These are phyloP conservation scores for Neofusicoccum ribis DNA, from an alignment of 2,329 filamentous ascomycete species.

Conservation along the genomic window DNA sequence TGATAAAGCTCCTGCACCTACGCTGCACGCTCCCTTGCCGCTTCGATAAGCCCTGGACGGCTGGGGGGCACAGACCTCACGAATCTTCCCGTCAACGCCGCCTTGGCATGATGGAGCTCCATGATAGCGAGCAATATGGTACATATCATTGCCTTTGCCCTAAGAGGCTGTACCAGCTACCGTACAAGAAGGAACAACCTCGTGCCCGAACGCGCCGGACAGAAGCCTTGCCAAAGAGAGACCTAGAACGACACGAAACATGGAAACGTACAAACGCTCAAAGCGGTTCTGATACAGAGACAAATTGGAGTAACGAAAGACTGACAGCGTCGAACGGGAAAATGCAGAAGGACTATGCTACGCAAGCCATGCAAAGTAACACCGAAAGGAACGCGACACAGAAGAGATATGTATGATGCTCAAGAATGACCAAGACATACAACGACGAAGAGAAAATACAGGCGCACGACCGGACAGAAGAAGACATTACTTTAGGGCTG, in stretches of 20 bases:
- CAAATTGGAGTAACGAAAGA: background rate
- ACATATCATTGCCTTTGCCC: constrained; percentile 2
- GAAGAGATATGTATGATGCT: background rate
- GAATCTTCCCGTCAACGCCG: too few relatives aligned
- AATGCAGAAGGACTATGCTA: constrained; percentile 9
- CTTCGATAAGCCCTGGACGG: background rate
- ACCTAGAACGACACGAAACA: background rate
- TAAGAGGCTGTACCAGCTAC: background rate
- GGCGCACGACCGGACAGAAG: background rate
- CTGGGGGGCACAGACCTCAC: constrained; percentile 2
- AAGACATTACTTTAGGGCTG: constrained; percentile 9
- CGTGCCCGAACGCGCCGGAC: background rate
- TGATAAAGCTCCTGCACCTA: background rate
- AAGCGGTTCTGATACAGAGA: background rate
- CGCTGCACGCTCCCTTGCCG: background rate
- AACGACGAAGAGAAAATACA: background rate
- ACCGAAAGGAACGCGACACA: background rate
- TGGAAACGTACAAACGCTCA: background rate
- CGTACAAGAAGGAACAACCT: background rate
- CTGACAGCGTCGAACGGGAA: too few relatives aligned
- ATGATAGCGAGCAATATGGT: background rate
- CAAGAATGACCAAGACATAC: background rate
- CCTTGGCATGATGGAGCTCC: background rate
- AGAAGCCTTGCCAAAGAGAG: background rate
- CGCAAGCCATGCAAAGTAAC: constrained; percentile 11